Base-by-base conservation (phyloP, 139 green algal genomes). In the Coelastrella sp. region DNA sequence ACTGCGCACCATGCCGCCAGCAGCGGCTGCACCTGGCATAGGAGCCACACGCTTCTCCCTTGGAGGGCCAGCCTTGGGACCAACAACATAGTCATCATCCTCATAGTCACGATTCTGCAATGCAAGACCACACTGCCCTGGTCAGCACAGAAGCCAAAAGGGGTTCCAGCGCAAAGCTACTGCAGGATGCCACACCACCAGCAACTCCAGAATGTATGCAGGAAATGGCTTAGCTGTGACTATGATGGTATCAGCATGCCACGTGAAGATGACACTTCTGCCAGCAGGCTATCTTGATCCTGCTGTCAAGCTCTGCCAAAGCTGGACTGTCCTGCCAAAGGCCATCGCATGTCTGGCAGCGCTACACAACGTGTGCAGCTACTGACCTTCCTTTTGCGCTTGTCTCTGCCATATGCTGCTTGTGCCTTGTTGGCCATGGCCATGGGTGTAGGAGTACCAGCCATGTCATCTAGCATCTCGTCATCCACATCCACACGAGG, bases 351-450 rank as follows among this genome's bases (percentile, higher is more conserved):
- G 64, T 71, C 3, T 20, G 64, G 11, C 16, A 22, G 68, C 16
- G 2, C 5, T 8, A 76, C 5, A 76, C 14, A 76, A 4, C 68
- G 54, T 22, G 17, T 8, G 22, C 16, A 47, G 14, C 68, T 76
- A n/a, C 68, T 20, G 22, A 90, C 85, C 85, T 90, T 90, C 17
- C 85, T 61, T 5, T 90, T 90, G 73, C 85, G 85, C 74, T 83
- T 90, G 73, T 90, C 85, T n/a, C 85, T 73, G 73, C 85, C 85
- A 22, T 80, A 80, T 11, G 73, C 85, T 60, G 22, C 22, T 58
- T 90, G 84, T 19, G 17, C 47, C 4, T 61, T 90, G 85, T 47
- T 83, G 3, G 85, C 16, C 59, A 75, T 75, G 59, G 5, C 22
- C 73, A 83, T 74, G 58, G 85, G 85, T 5, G 85, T 90, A 57